Conservation (phyloP, 2,329 filamentous ascomycete genomes). For the Metarhizium guizhouense region DNA sequence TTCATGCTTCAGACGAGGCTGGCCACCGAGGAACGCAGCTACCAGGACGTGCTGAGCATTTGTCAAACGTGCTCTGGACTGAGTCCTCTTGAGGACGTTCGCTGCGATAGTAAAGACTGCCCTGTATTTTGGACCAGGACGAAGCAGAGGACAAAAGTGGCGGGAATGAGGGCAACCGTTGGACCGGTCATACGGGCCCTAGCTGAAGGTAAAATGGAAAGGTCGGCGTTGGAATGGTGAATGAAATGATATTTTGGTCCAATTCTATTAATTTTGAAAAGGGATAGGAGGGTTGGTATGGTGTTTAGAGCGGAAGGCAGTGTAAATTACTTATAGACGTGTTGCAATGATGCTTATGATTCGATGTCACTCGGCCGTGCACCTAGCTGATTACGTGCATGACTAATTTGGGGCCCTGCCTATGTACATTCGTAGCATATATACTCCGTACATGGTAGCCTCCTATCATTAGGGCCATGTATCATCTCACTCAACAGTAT, state of each 20-base stretch:
- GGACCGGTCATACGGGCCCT: conserved; percentile 25
- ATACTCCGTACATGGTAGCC: background rate
- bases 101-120: conserved; percentile 85
- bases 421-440: background rate
- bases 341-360: background rate
- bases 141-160: conserved; percentile 46
- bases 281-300: no score
- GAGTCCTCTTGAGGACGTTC: conserved; percentile 66
- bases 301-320: no score
- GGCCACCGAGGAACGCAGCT: conserved; percentile 52
- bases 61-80: conserved; percentile 75
- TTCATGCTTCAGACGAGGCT: conserved; percentile 55
- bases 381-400: background rate
- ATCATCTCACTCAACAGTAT: background rate
- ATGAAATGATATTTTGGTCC: background rate
- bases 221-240: conserved; percentile 26
- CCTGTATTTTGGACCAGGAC: conserved; percentile 79
- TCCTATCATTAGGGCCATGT: background rate
- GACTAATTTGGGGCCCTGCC: background rate
- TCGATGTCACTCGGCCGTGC: background rate
- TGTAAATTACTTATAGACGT: no score
- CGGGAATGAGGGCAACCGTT: conserved; percentile 25
- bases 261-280: no score
- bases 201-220: conserved; percentile 15
- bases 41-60: conserved; percentile 55